Conservation (phyloP, 2,329 filamentous ascomycete species). For the Epicoccum sorghinum region DNA sequence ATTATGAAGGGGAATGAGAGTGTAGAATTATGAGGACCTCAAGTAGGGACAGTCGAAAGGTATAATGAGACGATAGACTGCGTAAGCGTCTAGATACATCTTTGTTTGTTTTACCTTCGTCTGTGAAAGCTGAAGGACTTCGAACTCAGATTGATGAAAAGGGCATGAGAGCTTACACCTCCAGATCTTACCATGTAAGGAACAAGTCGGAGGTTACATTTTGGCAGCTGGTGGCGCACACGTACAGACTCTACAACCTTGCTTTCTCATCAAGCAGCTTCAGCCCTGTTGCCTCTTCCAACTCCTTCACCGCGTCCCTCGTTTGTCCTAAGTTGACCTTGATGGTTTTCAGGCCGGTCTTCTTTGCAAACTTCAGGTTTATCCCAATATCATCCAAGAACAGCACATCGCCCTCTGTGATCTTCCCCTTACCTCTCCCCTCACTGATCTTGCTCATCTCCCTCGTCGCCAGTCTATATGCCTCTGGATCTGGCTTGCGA, state of each 20-base stretch:
- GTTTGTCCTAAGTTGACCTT: conserved; percentile 82
- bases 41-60: too few species aligned
- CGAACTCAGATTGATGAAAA: too few species aligned
- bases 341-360: conserved; percentile 78
- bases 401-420: conserved; percentile 72
- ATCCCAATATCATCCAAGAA: conserved; percentile 96
- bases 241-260: conserved; percentile 24
- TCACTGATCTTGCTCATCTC: conserved; percentile 68
- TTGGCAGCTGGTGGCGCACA: too few species aligned
- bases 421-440: conserved; percentile 57
- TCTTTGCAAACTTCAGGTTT: conserved; percentile 81
- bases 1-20: too few species aligned
- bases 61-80: too few species aligned
- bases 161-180: too few species aligned
- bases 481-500: conserved; percentile 82
- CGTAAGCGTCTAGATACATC: too few species aligned
- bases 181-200: too few species aligned
- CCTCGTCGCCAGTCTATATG: conserved; percentile 76
- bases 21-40: too few species aligned
- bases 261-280: conserved; percentile 58
- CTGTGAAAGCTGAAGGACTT: too few species aligned
- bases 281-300: conserved; percentile 78
- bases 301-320: conserved; percentile 78
- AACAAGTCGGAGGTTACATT: too few species aligned
- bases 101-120: too few species aligned